Percentiles rank a stretch among this genome's conserved stretches.
These are phyloP conservation scores for Fusarium sp. DNA, from an alignment of 2,329 filamentous ascomycete species.

Conservation along the genomic window DNA sequence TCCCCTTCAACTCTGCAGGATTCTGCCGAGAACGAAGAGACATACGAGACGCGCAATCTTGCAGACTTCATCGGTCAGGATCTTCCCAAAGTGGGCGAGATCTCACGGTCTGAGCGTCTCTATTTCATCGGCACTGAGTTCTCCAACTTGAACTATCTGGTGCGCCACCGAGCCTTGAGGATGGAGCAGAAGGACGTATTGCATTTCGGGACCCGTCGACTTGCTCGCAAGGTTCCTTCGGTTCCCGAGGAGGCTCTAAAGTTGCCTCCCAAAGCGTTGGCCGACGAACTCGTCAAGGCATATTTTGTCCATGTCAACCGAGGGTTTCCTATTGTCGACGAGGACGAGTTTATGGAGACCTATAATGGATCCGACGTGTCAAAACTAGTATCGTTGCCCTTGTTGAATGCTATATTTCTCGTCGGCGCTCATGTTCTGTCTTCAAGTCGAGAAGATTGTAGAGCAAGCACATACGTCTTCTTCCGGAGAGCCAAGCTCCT, in stretches of 20 bases:
- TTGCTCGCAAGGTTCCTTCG: conserved; percentile 56
- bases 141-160: conserved; percentile 68
- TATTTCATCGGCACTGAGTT: conserved; percentile 69
- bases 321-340: conserved; percentile 65
- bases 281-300: conserved; percentile 63
- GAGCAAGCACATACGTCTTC: conserved; percentile 59
- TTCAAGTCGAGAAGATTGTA: conserved; percentile 56
- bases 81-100: conserved; percentile 59
- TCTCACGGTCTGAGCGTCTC: conserved; percentile 61
- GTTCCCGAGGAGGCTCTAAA: conserved; percentile 62
- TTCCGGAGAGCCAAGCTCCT: conserved; percentile 66
- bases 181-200: conserved; percentile 47
- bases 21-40: conserved; percentile 51
- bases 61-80: conserved; percentile 65
- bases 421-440: conserved; percentile 65
- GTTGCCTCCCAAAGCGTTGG: conserved; percentile 61
- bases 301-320: conserved; percentile 66
- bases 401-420: conserved; percentile 64
- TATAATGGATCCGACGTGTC: conserved; percentile 61
- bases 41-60: conserved; percentile 58
- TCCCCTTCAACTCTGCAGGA: conserved; percentile 33
- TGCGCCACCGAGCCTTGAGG: conserved; percentile 60
- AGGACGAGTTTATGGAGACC: conserved; percentile 64
- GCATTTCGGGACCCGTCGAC: conserved; percentile 54
- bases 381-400: conserved; percentile 60